Evolutionary conservation across 164 flowering plant species (phyloP).

Genomic region (Piper betle): DNA sequence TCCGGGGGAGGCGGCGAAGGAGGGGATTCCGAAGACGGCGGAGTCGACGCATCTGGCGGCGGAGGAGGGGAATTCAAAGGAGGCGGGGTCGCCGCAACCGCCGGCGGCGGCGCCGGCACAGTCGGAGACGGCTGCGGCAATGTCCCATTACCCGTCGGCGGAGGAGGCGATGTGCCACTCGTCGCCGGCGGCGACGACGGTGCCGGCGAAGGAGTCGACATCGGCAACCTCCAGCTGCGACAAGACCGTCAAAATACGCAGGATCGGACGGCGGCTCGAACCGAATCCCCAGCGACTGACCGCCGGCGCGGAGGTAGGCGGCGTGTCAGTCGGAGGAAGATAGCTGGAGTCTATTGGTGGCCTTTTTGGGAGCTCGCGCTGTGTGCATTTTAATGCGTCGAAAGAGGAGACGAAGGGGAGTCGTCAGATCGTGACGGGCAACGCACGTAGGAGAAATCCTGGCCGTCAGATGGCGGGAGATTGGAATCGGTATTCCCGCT

Average conservation of each 20-base stretch:
- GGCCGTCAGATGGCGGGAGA: not conserved
- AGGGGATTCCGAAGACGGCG: not conserved
- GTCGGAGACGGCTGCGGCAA: not conserved
- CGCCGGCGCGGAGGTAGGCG: not conserved
- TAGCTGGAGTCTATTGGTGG: not conserved
- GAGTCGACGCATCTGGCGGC: not conserved
- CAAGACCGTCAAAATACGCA: too few relatives aligned
- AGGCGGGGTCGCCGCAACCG: conserved; percentile 3
- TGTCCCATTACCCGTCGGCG: not conserved
- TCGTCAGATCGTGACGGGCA: too few relatives aligned
- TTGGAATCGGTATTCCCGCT: not conserved
- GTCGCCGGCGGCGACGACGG: conserved; percentile 10
- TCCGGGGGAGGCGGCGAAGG: conserved; percentile 5
- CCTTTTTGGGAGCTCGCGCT: not conserved
- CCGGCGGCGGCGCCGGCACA: conserved; percentile 3
- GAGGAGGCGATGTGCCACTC: conserved; percentile 2
- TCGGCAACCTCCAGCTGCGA: not conserved
- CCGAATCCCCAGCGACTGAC: not conserved
- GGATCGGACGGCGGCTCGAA: not conserved
- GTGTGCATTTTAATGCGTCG: not conserved
- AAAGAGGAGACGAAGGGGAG: not conserved
- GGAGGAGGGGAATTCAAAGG: conserved; percentile 3
- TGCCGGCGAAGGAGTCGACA: conserved; percentile 8
- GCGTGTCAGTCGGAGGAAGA: not conserved
- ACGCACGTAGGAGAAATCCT: not conserved